A percentile compares a stretch with the other conserved stretches of the same genome.
Conservation (phyloP, 2,329 filamentous ascomycete species). For the Tolypocladium guangdongense region DNA sequence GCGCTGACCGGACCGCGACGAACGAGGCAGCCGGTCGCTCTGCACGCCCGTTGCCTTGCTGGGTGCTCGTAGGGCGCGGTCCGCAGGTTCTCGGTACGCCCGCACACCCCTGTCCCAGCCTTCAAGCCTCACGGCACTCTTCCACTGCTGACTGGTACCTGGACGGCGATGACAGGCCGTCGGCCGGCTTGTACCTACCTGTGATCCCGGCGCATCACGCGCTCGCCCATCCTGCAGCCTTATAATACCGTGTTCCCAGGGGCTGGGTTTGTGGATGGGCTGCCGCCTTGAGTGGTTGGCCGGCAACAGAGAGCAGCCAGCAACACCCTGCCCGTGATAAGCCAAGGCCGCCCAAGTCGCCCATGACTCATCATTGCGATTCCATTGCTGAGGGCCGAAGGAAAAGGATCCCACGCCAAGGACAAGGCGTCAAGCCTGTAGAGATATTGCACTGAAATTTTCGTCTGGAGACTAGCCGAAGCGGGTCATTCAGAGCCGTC, state of each 20-base stretch:
- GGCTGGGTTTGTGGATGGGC: background rate
- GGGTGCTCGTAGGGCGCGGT: background rate
- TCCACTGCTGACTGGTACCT: background rate
- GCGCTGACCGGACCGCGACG: background rate
- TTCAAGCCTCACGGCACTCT: background rate
- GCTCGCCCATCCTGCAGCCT: conserved; percentile 3
- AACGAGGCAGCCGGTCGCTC: background rate
- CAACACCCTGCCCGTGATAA: background rate
- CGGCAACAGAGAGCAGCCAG: background rate
- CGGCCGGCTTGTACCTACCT: background rate
- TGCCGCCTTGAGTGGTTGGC: background rate
- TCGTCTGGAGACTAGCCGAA: background rate
- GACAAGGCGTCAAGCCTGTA: background rate
- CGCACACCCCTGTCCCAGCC: background rate
- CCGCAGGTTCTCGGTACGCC: background rate
- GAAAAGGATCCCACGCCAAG: background rate
- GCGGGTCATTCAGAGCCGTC: conserved; percentile 1
- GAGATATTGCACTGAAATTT: background rate
- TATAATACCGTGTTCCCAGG: conserved; percentile 1
- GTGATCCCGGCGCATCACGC: background rate
- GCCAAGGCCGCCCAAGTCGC: background rate
- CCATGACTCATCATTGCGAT: background rate
- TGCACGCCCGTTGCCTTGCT: background rate
- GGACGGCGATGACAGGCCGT: background rate
- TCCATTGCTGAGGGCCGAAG: background rate